Evolutionary conservation across 148 eudicot genomes (phyloP), one percentile per base, ranked within the genome.

Genomic region (Selenicereus undatus): DNA sequence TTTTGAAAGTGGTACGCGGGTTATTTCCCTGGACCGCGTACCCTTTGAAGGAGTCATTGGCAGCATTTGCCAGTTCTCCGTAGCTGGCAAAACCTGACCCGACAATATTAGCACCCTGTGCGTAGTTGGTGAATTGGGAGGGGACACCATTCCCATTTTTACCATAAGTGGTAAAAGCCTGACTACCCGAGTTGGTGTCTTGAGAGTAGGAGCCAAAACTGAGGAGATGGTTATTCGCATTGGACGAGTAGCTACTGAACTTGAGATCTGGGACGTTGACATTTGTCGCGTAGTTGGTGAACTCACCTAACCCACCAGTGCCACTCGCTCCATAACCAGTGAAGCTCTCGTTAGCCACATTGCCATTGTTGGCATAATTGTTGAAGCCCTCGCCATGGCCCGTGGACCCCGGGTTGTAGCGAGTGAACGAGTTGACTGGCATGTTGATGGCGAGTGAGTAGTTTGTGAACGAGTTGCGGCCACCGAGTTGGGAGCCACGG

Each of bases 251-350:
- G 35, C 90, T 76, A 0, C 84, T 68, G 73, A 96, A 96, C 54
- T 77, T 79, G 9, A 93, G 90, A 79, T 87, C 82, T 0, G 97
- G 97, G 11, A 92, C 91, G 70, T 95, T 95, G 3, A 91, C 97
- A 2, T 85, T 82, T 0, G 97, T 81, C 69, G 83, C 84, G 78
- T 95, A 95, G 85, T 35, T 90, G 13, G 82, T 81, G 85, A 95
- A 95, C 71, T 91, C 91, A 56, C 97, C 97, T 27, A 89, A 86
- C 52, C 99, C 97, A 43, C 97, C 94, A 0, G 90, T 85, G 76
- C 89, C 89, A 45, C 82, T 83, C 26, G 86, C 66, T 22, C 87
- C 90, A 29, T 95, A 95, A 27, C 86, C 84, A n/a, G 89, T 79
- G 88, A 95, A 95, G 65, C 81, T 93, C 21, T 93, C 88, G 66